phyloP scores from a whole-genome alignment of 345 rosid genomes.

The Geranium brycei region DNA sequence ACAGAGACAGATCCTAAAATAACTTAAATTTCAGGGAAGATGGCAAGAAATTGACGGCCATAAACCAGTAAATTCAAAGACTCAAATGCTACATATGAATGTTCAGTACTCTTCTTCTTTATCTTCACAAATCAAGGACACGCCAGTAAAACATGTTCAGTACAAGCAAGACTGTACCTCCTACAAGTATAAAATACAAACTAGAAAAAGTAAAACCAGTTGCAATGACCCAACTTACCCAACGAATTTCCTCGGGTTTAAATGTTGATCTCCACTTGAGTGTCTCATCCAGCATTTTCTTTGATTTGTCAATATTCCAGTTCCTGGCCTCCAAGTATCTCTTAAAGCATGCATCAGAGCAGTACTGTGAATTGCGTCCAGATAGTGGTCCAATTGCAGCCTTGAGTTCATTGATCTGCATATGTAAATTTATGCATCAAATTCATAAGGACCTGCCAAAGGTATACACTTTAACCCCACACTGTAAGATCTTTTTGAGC shows the following conservation, averaged over 20 bases:
- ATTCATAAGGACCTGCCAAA: not conserved
- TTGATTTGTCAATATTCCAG: conserved; percentile 68
- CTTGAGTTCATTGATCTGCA: conserved; percentile 56
- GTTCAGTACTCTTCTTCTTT: not conserved
- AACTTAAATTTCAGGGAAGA: too few relatives aligned
- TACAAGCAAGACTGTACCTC: not conserved
- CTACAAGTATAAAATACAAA: not conserved
- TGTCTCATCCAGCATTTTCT: conserved; percentile 73
- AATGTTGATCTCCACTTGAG: conserved; percentile 68
- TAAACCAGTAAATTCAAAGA: too few relatives aligned
- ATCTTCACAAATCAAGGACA: not conserved
- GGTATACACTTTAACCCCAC: not conserved
- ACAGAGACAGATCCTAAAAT: too few relatives aligned
- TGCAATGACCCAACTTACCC: conserved; percentile 35
- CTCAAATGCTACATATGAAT: too few relatives aligned
- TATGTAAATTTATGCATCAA: not conserved
- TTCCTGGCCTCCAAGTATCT: conserved; percentile 81
- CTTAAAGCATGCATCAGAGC: conserved; percentile 70
- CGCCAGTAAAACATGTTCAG: not conserved
- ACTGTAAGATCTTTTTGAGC: not conserved
- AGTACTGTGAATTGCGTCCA: conserved; percentile 33
- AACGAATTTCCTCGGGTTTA: conserved; percentile 74
- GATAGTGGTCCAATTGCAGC: conserved; percentile 46
- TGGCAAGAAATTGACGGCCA: too few relatives aligned
- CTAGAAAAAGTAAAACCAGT: not conserved